phyloP scores from a whole-genome alignment of 208 protist species.

The Crithidia bombi region DNA sequence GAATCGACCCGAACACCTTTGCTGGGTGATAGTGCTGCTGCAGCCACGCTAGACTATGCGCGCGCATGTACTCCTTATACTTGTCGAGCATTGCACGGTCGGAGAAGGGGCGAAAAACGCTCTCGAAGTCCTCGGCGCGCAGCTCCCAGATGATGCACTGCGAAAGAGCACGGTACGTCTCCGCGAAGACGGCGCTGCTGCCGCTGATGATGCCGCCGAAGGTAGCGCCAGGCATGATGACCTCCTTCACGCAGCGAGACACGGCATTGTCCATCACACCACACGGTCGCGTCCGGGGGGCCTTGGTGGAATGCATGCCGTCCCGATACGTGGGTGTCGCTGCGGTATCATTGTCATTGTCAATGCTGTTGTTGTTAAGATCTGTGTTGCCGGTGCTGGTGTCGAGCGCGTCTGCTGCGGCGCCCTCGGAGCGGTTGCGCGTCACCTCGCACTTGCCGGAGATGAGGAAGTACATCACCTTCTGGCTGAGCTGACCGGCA shows the following conservation, averaged over 20 bases:
- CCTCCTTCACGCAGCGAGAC: slow-evolving; percentile 13
- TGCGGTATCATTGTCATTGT: neutral
- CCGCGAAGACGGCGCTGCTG: slow-evolving; percentile 53
- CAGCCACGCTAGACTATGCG: slow-evolving; percentile 57
- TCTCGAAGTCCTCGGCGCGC: slow-evolving; percentile 63
- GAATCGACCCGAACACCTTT: slow-evolving; percentile 59
- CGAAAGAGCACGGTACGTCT: slow-evolving; percentile 71
- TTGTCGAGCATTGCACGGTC: slow-evolving; percentile 58
- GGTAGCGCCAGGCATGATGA: slow-evolving; percentile 45
- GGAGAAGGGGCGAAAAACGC: slow-evolving; percentile 55
- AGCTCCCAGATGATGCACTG: slow-evolving; percentile 84
- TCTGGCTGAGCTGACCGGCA: slow-evolving; percentile 57
- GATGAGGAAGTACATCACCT: slow-evolving; percentile 77
- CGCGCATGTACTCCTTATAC: slow-evolving; percentile 53
- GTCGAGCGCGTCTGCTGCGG: neutral
- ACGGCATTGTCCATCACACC: neutral
- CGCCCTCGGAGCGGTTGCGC: slow-evolving; percentile 28
- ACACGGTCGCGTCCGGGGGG: neutral
- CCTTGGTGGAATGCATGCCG: slow-evolving; percentile 14
- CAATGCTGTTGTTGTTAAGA: no score
- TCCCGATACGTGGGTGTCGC: slow-evolving; percentile 9
- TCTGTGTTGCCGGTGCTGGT: neutral
- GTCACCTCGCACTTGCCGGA: slow-evolving; percentile 75
- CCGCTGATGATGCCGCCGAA: slow-evolving; percentile 87
- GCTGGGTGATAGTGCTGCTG: slow-evolving; percentile 44